These are phyloP conservation scores for Lichtheimia ornata DNA, from an alignment of 371 early-diverging fungal species.

Conservation along the genomic window DNA sequence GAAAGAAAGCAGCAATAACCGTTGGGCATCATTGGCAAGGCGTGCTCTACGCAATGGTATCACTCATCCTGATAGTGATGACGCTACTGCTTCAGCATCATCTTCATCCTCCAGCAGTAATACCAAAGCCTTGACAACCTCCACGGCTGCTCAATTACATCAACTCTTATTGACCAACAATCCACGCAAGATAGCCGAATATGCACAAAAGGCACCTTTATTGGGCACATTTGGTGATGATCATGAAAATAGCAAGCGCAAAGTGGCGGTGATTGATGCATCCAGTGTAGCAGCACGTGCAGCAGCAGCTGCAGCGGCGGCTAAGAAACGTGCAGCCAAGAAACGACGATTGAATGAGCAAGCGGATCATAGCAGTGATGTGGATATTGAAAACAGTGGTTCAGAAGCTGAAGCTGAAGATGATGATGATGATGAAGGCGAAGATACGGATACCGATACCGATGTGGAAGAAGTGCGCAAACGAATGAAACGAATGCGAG, in stretches of 20 bases:
- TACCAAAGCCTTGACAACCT: slow-evolving; percentile 3
- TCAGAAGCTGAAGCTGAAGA: slow-evolving; percentile 16
- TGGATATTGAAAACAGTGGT: slow-evolving; percentile 27
- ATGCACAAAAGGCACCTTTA: slow-evolving; percentile 30
- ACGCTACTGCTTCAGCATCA: neutral
- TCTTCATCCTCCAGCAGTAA: slow-evolving; percentile 3
- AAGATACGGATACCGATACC: slow-evolving; percentile 33
- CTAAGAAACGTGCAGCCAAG: neutral
- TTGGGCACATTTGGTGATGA: slow-evolving; percentile 31
- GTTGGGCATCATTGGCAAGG: slow-evolving; percentile 34
- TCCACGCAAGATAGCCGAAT: slow-evolving; percentile 32
- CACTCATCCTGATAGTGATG: slow-evolving; percentile 2
- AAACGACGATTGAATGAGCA: slow-evolving; percentile 1
- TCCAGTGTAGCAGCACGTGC: slow-evolving; percentile 4
- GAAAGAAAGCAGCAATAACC: slow-evolving; percentile 23
- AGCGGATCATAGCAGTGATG: slow-evolving; percentile 24
- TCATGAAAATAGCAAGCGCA: slow-evolving; percentile 9
- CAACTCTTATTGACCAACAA: slow-evolving; percentile 28
- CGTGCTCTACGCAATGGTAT: slow-evolving; percentile 31
- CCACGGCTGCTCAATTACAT: slow-evolving; percentile 22
- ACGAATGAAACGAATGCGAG: slow-evolving; percentile 35
- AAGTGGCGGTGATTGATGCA: slow-evolving; percentile 15
- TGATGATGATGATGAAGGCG: slow-evolving; percentile 19
- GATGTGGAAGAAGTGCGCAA: slow-evolving; percentile 37
- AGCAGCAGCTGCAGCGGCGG: neutral